Evolutionary conservation across 2,329 filamentous ascomycete genomes (phyloP).

Genomic region (Dichotomopilus funicola): DNA sequence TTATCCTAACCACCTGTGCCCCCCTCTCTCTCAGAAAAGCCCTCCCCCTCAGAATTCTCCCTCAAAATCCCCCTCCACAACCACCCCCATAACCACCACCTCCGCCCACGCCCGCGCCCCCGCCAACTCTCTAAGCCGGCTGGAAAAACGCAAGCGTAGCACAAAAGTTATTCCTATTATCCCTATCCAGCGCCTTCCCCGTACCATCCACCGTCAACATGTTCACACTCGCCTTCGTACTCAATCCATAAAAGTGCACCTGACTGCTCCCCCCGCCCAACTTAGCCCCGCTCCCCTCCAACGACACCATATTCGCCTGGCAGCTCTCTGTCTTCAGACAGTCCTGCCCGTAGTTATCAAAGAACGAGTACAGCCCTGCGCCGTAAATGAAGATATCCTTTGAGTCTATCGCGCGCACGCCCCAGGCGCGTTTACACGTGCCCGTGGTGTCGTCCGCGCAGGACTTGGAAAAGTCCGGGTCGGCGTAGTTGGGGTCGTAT

Average conservation of each 20-base stretch:
- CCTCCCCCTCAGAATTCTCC: neutral
- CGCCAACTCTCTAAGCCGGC: slow-evolving; percentile 2
- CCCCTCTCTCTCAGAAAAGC: too few species aligned
- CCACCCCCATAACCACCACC: neutral
- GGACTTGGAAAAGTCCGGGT: slow-evolving; percentile 60
- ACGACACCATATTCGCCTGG: slow-evolving; percentile 69
- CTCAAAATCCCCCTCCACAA: neutral
- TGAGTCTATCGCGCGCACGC: slow-evolving; percentile 63
- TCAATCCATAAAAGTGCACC: slow-evolving; percentile 61
- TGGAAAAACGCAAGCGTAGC: slow-evolving; percentile 52
- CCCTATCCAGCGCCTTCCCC: slow-evolving; percentile 46
- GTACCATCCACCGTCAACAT: slow-evolving; percentile 61
- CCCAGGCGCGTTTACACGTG: slow-evolving; percentile 67
- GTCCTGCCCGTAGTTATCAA: slow-evolving; percentile 69
- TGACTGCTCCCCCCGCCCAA: slow-evolving; percentile 36
- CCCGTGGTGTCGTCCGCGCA: slow-evolving; percentile 39
- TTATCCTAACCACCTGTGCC: too few species aligned
- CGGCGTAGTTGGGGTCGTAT: slow-evolving; percentile 49
- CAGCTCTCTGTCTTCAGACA: slow-evolving; percentile 64
- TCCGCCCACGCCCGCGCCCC: neutral
- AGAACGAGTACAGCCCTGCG: slow-evolving; percentile 74
- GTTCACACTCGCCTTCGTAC: slow-evolving; percentile 67
- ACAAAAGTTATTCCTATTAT: slow-evolving; percentile 62
- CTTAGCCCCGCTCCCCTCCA: slow-evolving; percentile 44
- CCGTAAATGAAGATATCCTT: slow-evolving; percentile 63